Base-by-base conservation (phyloP, 345 rosid species). In the Gossypium australe region DNA sequence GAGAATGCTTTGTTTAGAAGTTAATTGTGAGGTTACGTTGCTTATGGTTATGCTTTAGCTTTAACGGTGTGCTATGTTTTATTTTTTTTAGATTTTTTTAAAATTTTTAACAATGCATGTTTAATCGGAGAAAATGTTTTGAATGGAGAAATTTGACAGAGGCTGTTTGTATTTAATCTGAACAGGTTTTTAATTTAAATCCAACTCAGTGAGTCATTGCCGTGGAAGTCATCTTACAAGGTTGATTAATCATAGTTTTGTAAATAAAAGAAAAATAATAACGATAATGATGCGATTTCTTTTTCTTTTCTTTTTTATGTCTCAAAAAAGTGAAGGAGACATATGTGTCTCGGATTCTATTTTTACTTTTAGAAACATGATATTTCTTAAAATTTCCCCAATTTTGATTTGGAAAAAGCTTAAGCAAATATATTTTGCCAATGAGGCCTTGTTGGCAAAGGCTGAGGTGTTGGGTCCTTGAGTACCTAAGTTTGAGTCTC, bases 151-250 rank as follows among this genome's bases (percentile, higher is more conserved):
- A 67, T 75, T 79, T 83, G 80, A 78, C 76, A 80, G 67, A 51
- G 76, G 63, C 71, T 78, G 76, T 83, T 76, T 74, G 29, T 73
- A n/a, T 73, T 34, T 58, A 63, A 77, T 74, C 71, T 71, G 78
- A 75, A 79, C 86, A 79, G 84, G 82, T 77, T 73, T 72, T 68
- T 67, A 71, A 71, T 63, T 75, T 61, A 47, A 69, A 9, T 69
- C 47, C 47, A 38, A 62, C 67, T 62, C 45, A 62, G 47, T 63
- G 67, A 63, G 67, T 63, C 71, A 60, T 74, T 61, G 68, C 77
- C 17, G 79, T 74, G 78, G 81, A 82, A 79, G 52, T 52, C 75
- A 71, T 62, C 64, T 63, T 58, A 43, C 78, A 67, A 73, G 77
- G 65, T 45, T 56, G 22, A 66, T 25, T 43, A 56, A 52, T 8